Evolutionary conservation across 2,329 filamentous ascomycete genomes (phyloP), one percentile per base, ranked within the genome.

Genomic region (Salinomyces thailandicus): DNA sequence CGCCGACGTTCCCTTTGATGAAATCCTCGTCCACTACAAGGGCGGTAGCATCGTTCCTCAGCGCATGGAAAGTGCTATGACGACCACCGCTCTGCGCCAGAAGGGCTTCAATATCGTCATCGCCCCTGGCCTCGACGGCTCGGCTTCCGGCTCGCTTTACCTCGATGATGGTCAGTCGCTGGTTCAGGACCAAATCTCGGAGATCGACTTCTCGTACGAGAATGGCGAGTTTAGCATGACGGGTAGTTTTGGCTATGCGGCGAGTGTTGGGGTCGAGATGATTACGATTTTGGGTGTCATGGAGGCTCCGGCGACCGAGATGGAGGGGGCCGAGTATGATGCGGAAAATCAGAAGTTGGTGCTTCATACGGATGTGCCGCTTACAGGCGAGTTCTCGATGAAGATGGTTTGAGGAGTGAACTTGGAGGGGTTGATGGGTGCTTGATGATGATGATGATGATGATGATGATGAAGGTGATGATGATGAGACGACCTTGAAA

Each of bases 111-210:
- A 79, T 54, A 62, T 91, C 33, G 51, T 89, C 18, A 68, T 91
- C 29, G 78, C 82, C 0, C 69, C 81, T 0, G 75, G 71, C 3
- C 51, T 54, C 1, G 63, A 79, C 33, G 80, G 78, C 3, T 72
- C 62, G 5, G 84, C 84, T 0, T 57, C 53, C 1, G 85, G 85
- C 0, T 64, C 68, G 34, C 63, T 91, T 38, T 89, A 87, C 54
- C 61, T 89, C 3, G 84, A 91, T 47, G 84, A 93, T 43, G 84
- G 85, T 5, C 75, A 77, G 40, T 77, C 71, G 16, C 48, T 86
- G 32, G 62, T 72, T 39, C 81, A 82, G 19, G 43, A 59, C 3
- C 54, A 48, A 1, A 72, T 67, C 12, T 73, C 68, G 5, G 62
- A 72, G 36, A 66, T 85, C 34, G 57, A 62, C 12, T 81, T 86